These are phyloP conservation scores for Bipolaris cookei DNA, from an alignment of 2,329 filamentous ascomycete genomes.

Conservation along the genomic window DNA sequence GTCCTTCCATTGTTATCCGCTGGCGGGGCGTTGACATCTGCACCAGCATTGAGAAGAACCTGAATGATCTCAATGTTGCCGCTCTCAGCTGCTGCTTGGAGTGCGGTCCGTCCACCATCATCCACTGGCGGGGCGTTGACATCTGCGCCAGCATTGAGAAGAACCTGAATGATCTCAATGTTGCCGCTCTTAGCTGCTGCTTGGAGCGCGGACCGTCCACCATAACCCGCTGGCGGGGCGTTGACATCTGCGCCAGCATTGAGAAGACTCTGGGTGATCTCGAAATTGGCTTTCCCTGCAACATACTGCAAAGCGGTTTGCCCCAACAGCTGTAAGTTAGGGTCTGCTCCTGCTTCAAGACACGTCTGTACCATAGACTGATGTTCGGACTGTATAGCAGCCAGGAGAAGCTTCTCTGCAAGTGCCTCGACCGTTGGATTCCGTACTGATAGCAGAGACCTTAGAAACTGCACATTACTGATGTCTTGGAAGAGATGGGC, in stretches of 20 bases:
- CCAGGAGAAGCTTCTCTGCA: background rate
- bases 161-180: background rate
- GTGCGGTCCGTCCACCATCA: background rate
- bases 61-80: background rate
- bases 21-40: background rate
- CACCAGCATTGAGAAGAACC: background rate
- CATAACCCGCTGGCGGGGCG: no score
- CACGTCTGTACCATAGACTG: background rate
- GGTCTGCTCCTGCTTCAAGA: background rate
- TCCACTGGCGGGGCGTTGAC: no score
- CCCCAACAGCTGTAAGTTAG: background rate
- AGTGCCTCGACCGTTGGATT: no score
- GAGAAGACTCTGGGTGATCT: no score
- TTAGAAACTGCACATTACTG: no score
- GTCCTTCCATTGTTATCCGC: background rate
- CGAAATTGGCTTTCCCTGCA: background rate
- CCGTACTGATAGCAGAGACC: no score
- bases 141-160: no score
- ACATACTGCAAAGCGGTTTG: conserved; percentile 1
- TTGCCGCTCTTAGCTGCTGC: no score
- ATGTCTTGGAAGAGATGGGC: no score
- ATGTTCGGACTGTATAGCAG: background rate
- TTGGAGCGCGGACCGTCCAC: no score
- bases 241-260: no score
- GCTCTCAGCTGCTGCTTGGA: background rate